Percentiles rank a stretch among this genome's conserved stretches.
phyloP scores from a whole-genome alignment of 306 rosid species.

The Casuarina cunninghamiana region DNA sequence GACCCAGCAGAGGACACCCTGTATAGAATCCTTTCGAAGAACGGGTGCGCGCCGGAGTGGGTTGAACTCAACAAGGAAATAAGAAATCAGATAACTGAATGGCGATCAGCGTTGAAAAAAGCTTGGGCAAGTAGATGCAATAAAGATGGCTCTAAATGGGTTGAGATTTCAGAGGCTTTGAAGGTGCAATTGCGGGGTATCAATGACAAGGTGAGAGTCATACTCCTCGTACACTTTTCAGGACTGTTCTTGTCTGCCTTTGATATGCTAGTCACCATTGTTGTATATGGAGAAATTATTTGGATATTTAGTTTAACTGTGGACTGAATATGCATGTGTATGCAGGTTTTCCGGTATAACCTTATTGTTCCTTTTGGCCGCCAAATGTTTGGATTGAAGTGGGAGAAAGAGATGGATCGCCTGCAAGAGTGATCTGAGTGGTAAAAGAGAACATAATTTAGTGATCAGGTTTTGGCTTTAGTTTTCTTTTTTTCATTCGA shows the following conservation, averaged over 20 bases:
- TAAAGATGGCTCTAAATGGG: slow-evolving; percentile 56
- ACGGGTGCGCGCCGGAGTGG: slow-evolving; percentile 89
- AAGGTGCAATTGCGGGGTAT: slow-evolving; percentile 57
- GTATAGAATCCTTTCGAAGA: slow-evolving; percentile 69
- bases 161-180: slow-evolving; percentile 50
- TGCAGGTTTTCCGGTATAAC: slow-evolving; percentile 82
- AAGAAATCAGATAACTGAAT: slow-evolving; percentile 50
- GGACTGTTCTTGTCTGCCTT: neutral
- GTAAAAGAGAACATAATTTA: too few species aligned
- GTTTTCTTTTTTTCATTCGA: too few species aligned
- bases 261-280: neutral
- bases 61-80: slow-evolving; percentile 93
- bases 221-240: neutral
- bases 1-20: slow-evolving; percentile 92
- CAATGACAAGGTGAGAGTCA: slow-evolving; percentile 58
- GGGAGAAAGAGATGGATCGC: slow-evolving; percentile 86
- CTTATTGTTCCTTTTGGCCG: slow-evolving; percentile 87
- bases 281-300: neutral
- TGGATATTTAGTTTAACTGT: slow-evolving; percentile 8
- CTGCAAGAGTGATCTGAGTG: slow-evolving; percentile 44
- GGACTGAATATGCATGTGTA: slow-evolving; percentile 3
- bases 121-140: slow-evolving; percentile 56
- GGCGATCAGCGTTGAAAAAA: slow-evolving; percentile 59
- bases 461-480: too few species aligned
- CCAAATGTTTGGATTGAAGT: slow-evolving; percentile 75